Base-by-base conservation (phyloP, 78 protist species). In the Planoprotostelium fungivorum region DNA sequence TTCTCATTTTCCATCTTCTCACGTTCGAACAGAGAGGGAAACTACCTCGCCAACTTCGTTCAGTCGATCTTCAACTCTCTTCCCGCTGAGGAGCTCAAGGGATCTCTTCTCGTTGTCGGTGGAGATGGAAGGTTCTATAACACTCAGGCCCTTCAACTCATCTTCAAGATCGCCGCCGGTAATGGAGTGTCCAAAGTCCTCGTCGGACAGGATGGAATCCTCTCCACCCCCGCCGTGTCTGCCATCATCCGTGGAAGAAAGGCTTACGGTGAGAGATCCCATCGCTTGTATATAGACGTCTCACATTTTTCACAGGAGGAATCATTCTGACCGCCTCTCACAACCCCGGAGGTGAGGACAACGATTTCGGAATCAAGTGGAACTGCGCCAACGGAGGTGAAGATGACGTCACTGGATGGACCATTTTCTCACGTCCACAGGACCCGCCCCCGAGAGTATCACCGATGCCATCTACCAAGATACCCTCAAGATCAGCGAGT, bases 291-390 rank as follows among this genome's bases (percentile, higher is more conserved):
- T 51, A 51, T 51, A 87, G 16, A 87, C 37, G 16, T 87, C n/a
- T n/a, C 34, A n/a, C 89, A 36, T 89, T 87, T 25, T 35, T 83
- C 1, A n/a, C 36, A 0, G 97, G 98, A 29, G 98, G 96, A 36
- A 38, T 98, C 92, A 95, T 99, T 89, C 94, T 98, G 84, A 95
- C 99, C 0, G 99, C 99, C 1, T 37, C 91, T 31, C 99, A 99
- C 97, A 99, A 99, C 91, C 99, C 99, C 0, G 99, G 99, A 25
- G 99, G 99, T 29, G 93, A 91, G 29, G 73, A 90, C 10, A 96
- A 86, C 38, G 99, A 99, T 84, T 97, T 96, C 38, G 99, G 99
- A 36, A 97, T 99, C 95, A 99, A 99, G 95, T 99, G 92, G 95
- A 99, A 99, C 95, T 1, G 63, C 0, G 88, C 88, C 25, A 97